Percentiles rank a stretch among this genome's conserved stretches.
Conservation (phyloP, 2,329 filamentous ascomycete species). For the Mycosphaerella sp. region DNA sequence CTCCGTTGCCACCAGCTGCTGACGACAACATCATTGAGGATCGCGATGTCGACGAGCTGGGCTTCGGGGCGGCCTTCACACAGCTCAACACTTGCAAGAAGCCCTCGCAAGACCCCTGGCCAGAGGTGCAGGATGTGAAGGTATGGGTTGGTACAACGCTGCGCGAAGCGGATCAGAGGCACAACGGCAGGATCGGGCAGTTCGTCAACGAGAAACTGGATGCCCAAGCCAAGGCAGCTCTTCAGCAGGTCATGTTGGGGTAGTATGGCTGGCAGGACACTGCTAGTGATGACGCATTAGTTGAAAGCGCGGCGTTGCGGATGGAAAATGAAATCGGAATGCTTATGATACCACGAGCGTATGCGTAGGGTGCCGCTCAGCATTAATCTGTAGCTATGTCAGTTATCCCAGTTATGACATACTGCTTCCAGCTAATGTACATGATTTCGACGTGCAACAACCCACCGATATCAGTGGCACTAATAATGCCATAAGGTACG, state of each 20-base stretch:
- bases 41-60: constrained; percentile 87
- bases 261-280: constrained; percentile 1
- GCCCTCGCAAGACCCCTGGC: constrained; percentile 69
- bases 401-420: neutral
- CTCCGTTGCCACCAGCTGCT: constrained; percentile 61
- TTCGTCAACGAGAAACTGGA: constrained; percentile 67
- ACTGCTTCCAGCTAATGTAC: no score
- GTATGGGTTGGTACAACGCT: constrained; percentile 78
- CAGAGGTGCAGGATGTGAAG: constrained; percentile 73
- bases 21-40: constrained; percentile 75
- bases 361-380: constrained; percentile 2
- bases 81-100: constrained; percentile 85
- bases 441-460: no score
- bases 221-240: constrained; percentile 37
- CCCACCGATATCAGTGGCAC: no score
- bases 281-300: neutral
- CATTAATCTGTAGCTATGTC: constrained; percentile 3
- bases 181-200: constrained; percentile 61
- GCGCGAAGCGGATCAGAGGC: constrained; percentile 67
- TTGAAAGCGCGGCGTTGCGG: constrained; percentile 6
- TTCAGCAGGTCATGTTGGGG: constrained; percentile 35
- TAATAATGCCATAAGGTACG: no score
- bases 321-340: neutral
- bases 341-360: constrained; percentile 10
- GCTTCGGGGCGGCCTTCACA: constrained; percentile 92